Base-by-base conservation (phyloP, 2,329 filamentous ascomycete species). In the Cercospora sp. region DNA sequence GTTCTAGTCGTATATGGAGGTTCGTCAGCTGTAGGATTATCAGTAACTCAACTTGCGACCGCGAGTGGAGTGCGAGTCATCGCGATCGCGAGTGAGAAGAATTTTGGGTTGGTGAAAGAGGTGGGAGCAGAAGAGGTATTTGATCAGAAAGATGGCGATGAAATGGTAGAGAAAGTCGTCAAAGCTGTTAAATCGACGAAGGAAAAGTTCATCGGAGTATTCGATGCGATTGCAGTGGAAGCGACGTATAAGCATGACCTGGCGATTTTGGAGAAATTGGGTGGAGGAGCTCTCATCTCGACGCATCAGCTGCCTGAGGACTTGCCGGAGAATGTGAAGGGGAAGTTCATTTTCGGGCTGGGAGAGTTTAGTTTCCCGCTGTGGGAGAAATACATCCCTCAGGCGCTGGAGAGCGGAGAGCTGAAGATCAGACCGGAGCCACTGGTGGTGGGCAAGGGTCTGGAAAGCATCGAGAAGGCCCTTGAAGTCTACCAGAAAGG, bases 81-180 rank as follows among this genome's bases (percentile, higher is more conserved):
- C n/a, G 61, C 75, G 3, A 76, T 75, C n/a, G 75, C 77, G 7
- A 74, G 72, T 26, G 59, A 66, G 45, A 65, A 66, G 18, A 78
- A 79, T 66, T 65, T 69, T 28, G 73, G 7, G 69, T 5, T 76
- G 75, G 68, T 69, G 69, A 60, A 72, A 72, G 60, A 61, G 55
- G 30, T 64, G 10, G 76, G 77, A 33, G 77, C 78, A 5, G 67
- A 58, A 28, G 67, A 70, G 8, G 72, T 74, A 23, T 64, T 76
- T 13, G 77, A 79, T 66, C 75, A 82, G 68, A 74, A 74, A n/a
- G 68, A 63, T 28, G 36, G 67, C 6, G 70, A 68, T 7, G n/a
- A 48, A 20, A 68, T 80, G 1, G 75, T 76, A 7, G 75, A 80
- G 0, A 77, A 81, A 51, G 77, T 81, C 33, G 62, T 67, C n/a